Base-by-base conservation (phyloP, 129 eudicot species). In the Mikania micrantha region DNA sequence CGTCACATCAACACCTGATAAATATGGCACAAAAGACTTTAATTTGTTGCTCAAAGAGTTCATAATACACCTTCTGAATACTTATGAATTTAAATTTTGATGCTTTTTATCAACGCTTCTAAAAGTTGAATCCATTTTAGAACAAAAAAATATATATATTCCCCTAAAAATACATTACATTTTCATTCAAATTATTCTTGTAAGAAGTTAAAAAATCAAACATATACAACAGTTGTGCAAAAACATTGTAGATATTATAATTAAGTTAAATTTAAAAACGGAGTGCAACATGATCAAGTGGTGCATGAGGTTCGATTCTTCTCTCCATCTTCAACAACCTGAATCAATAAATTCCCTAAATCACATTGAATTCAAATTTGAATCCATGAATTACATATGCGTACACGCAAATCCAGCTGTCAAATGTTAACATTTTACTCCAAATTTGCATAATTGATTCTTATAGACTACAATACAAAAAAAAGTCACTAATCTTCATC, bases 221-320 rank as follows among this genome's bases (percentile, higher is more conserved):
- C n/a, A n/a, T n/a, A n/a, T n/a, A n/a, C n/a, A n/a, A n/a, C n/a
- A n/a, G n/a, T n/a, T n/a, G n/a, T n/a, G n/a, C n/a, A n/a, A n/a
- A n/a, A n/a, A n/a, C n/a, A n/a, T n/a, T n/a, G n/a, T n/a, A n/a
- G n/a, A n/a, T n/a, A n/a, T n/a, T n/a, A n/a, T n/a, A n/a, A n/a
- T n/a, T n/a, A n/a, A n/a, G n/a, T n/a, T n/a, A n/a, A n/a, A n/a
- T n/a, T n/a, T n/a, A n/a, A n/a, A n/a, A n/a, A n/a, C n/a, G n/a
- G n/a, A n/a, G n/a, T n/a, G n/a, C 91, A 16, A 87, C 81, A 80
- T 79, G 89, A 73, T 89, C 95, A 60, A 89, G 87, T 0, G 70
- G 77, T 21, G 80, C 83, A 76, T 83, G 82, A 57, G 90, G 83
- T 71, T 85, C 96, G 40, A 86, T 83, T 61, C 73, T 83, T 71